Evolutionary conservation across 2,329 filamentous ascomycete genomes (phyloP).

Genomic region (Fusarium protoensiforme): DNA sequence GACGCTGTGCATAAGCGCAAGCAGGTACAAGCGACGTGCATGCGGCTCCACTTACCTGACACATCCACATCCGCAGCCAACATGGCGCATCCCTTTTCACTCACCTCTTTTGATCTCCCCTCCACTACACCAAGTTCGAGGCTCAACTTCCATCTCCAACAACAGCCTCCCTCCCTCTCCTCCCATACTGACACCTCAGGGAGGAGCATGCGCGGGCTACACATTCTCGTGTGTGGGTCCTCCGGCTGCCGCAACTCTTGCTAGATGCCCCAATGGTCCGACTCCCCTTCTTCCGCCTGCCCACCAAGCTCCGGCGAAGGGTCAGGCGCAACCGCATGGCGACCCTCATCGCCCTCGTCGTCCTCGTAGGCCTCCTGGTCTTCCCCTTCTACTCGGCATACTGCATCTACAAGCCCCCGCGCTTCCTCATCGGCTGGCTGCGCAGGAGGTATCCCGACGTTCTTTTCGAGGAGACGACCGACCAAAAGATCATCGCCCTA

Average conservation of each 20-base stretch:
- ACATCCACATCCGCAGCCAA: neutral
- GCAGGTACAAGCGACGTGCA: slow-evolving; percentile 7
- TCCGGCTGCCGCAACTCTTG: slow-evolving; percentile 29
- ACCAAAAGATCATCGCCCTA: slow-evolving; percentile 77
- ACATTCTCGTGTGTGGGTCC: slow-evolving; percentile 35
- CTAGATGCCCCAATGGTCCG: slow-evolving; percentile 49
- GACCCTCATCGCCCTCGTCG: slow-evolving; percentile 58
- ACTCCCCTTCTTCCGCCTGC: slow-evolving; percentile 63
- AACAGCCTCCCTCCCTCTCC: slow-evolving; percentile 1
- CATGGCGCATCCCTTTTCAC: slow-evolving; percentile 17
- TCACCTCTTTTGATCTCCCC: slow-evolving; percentile 3
- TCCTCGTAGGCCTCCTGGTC: slow-evolving; percentile 50
- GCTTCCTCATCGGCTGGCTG: slow-evolving; percentile 76
- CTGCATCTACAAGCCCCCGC: slow-evolving; percentile 83
- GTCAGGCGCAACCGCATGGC: slow-evolving; percentile 69
- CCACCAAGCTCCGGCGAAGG: slow-evolving; percentile 66
- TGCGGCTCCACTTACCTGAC: neutral
- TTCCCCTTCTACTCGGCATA: slow-evolving; percentile 65
- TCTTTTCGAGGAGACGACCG: slow-evolving; percentile 74
- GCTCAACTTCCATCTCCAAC: slow-evolving; percentile 6
- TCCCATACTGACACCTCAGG: slow-evolving; percentile 1
- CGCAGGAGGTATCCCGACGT: slow-evolving; percentile 80
- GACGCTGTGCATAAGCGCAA: slow-evolving; percentile 30
- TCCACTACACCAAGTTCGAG: slow-evolving; percentile 17
- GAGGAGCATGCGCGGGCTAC: slow-evolving; percentile 40